Evolutionary conservation across 2,329 filamentous ascomycete genomes (phyloP).

Genomic region (Xylariales sp.): DNA sequence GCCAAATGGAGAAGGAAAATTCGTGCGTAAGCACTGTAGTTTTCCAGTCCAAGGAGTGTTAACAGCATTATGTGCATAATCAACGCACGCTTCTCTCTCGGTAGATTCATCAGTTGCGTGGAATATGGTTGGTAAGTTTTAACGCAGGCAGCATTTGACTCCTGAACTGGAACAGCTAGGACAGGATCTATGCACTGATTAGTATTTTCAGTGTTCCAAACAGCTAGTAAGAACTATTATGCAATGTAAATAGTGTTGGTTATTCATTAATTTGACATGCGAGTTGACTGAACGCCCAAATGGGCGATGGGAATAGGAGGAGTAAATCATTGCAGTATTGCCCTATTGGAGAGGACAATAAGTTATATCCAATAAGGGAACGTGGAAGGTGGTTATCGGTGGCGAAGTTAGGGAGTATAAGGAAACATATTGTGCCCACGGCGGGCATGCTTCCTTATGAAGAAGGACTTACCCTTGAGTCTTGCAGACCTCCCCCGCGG

Average conservation of each 20-base stretch:
- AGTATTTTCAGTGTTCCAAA: no score
- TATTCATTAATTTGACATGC: no score
- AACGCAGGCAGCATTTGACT: constrained; percentile 43
- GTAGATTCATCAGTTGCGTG: constrained; percentile 56
- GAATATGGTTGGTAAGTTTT: constrained; percentile 54
- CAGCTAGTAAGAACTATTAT: no score
- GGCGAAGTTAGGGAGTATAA: not conserved
- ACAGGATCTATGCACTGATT: no score
- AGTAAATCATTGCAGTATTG: no score
- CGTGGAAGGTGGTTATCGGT: not conserved
- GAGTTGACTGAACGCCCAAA: constrained; percentile 12
- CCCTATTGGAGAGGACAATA: no score
- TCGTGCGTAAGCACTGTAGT: constrained; percentile 71
- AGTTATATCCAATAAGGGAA: no score
- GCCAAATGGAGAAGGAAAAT: constrained; percentile 66
- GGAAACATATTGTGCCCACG: constrained; percentile 7
- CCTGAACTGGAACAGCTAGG: constrained; percentile 36
- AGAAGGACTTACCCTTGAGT: constrained; percentile 29
- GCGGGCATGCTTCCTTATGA: constrained; percentile 8
- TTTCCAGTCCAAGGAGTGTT: constrained; percentile 69
- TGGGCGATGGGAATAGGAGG: constrained; percentile 23
- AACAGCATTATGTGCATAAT: constrained; percentile 70
- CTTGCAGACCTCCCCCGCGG: constrained; percentile 25
- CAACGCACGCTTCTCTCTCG: constrained; percentile 58
- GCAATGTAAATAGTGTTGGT: no score